Evolutionary conservation across 75 land plant species (phyloP).

Genomic region (Cunninghamia lanceolata): DNA sequence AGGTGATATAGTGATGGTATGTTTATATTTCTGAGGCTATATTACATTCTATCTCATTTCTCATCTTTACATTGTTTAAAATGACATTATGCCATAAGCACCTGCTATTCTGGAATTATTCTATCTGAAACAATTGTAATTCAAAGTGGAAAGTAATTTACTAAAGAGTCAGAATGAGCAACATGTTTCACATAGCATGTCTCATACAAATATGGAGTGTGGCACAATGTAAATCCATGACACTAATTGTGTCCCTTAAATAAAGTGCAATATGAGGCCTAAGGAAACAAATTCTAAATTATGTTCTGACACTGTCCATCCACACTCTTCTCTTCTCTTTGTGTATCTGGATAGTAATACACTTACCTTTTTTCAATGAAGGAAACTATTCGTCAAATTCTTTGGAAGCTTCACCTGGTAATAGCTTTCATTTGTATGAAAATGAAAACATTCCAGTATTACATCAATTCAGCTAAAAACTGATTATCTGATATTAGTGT

Average conservation of each 20-base stretch:
- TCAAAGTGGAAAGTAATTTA: not conserved
- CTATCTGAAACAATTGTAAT: not conserved
- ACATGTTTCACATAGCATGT: not conserved
- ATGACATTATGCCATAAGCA: not conserved
- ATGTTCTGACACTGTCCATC: not conserved
- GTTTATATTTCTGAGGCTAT: conserved; percentile 10
- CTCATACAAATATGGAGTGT: not conserved
- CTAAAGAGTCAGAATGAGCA: not conserved
- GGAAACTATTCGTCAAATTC: not conserved
- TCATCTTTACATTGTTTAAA: not conserved
- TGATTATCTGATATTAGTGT: not conserved
- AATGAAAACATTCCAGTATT: not conserved
- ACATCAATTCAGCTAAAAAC: not conserved
- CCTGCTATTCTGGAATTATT: not conserved
- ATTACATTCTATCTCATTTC: not conserved
- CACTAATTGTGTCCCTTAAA: no score
- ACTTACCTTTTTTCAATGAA: not conserved
- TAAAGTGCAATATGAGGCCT: not conserved
- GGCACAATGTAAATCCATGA: no score
- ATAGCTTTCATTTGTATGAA: not conserved
- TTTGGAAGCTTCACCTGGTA: not conserved
- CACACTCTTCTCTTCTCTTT: not conserved
- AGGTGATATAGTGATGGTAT: conserved; percentile 96
- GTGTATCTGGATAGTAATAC: not conserved
- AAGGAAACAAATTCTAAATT: not conserved